These are phyloP conservation scores for Didymella lethalis DNA, from an alignment of 2,329 filamentous ascomycete genomes.

Conservation along the genomic window DNA sequence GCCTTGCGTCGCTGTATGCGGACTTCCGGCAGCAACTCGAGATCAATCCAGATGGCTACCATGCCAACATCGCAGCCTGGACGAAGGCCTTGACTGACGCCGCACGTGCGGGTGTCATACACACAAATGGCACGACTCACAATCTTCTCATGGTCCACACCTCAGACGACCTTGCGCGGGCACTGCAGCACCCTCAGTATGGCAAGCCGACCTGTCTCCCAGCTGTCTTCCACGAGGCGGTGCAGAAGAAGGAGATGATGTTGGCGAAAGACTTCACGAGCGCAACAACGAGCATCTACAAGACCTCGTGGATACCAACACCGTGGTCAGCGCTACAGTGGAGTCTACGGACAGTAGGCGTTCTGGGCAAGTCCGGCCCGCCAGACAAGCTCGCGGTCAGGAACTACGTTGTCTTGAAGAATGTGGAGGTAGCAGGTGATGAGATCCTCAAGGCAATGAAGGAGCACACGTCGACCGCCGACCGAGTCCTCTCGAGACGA, in stretches of 20 bases:
- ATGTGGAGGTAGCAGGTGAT: conserved; percentile 64
- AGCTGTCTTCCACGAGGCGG: conserved; percentile 78
- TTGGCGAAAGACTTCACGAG: conserved; percentile 73
- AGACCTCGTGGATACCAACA: conserved; percentile 71
- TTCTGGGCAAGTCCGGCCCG: conserved; percentile 59
- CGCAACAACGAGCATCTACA: conserved; percentile 74
- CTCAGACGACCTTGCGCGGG: conserved; percentile 70
- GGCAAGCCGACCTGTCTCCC: conserved; percentile 83
- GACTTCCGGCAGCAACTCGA: conserved; percentile 79
- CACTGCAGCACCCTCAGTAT: conserved; percentile 77
- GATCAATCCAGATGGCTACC: conserved; percentile 85
- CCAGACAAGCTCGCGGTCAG: conserved; percentile 67
- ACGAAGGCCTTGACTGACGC: conserved; percentile 75
- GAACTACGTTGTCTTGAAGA: conserved; percentile 71
- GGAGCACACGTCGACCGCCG: conserved; percentile 44
- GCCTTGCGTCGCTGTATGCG: conserved; percentile 85
- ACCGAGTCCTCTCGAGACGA: conserved; percentile 46
- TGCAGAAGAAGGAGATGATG: conserved; percentile 73
- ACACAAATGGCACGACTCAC: conserved; percentile 49
- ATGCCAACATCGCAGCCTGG: conserved; percentile 82
- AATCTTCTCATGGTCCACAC: conserved; percentile 62
- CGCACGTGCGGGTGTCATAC: conserved; percentile 68
- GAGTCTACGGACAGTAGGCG: conserved; percentile 72
- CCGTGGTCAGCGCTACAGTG: conserved; percentile 77
- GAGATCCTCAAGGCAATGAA: conserved; percentile 50